phyloP scores from a whole-genome alignment of 2,329 filamentous ascomycete species.

The Colletotrichum sp. region DNA sequence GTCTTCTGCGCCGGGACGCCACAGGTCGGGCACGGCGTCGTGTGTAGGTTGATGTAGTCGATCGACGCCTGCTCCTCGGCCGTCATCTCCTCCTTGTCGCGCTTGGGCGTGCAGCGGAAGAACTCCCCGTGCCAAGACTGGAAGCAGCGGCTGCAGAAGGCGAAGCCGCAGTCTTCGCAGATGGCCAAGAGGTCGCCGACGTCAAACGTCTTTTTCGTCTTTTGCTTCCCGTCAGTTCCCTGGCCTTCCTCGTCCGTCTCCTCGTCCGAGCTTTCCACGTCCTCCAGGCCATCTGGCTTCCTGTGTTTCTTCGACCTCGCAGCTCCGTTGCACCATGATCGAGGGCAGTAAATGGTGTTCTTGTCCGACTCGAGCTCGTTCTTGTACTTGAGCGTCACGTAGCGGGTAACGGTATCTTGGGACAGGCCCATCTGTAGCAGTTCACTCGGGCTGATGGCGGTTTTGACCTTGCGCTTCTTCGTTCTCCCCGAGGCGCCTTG shows the following conservation, averaged over 20 bases:
- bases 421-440: slow-evolving; percentile 77
- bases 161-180: slow-evolving; percentile 87
- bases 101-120: slow-evolving; percentile 68
- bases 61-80: slow-evolving; percentile 86
- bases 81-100: slow-evolving; percentile 72
- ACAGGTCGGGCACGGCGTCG: slow-evolving; percentile 89
- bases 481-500: slow-evolving; percentile 26
- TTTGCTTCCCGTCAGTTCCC: slow-evolving; percentile 17
- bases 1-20: slow-evolving; percentile 86
- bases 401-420: slow-evolving; percentile 79
- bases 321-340: slow-evolving; percentile 90
- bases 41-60: slow-evolving; percentile 82
- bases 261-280: slow-evolving; percentile 57
- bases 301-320: slow-evolving; percentile 77
- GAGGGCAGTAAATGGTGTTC: slow-evolving; percentile 89
- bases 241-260: slow-evolving; percentile 49
- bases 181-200: slow-evolving; percentile 74
- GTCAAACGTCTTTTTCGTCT: slow-evolving; percentile 37
- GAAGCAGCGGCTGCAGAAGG: slow-evolving; percentile 76
- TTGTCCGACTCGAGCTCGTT: slow-evolving; percentile 91
- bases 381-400: slow-evolving; percentile 90
- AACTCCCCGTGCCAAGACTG: slow-evolving; percentile 95
- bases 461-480: slow-evolving; percentile 64
- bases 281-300: slow-evolving; percentile 71
- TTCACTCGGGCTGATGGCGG: slow-evolving; percentile 80